Conservation (phyloP, 768 basidiomycete genomes). For the Antrodiella citrinella region DNA sequence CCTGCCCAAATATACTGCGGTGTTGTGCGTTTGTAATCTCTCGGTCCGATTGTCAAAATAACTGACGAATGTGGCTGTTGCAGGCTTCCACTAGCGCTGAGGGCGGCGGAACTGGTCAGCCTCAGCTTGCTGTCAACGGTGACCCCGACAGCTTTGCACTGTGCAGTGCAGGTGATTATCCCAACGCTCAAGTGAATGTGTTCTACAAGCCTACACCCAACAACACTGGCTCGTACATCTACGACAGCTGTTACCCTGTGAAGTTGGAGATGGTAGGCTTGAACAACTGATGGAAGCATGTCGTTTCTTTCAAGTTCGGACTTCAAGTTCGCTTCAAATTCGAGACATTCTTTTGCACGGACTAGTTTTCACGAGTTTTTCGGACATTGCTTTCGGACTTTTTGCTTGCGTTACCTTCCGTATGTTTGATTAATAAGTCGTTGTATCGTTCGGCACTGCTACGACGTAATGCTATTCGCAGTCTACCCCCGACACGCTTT, state of each 20-base stretch:
- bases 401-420: too few species aligned
- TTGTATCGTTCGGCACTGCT: too few species aligned
- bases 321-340: background rate
- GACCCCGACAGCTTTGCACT: slow-evolving; percentile 10
- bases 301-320: too few species aligned
- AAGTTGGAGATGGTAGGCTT: slow-evolving; percentile 13
- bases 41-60: background rate
- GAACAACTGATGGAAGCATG: background rate
- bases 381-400: too few species aligned
- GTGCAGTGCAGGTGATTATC: slow-evolving; percentile 2
- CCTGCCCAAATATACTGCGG: slow-evolving; percentile 31
- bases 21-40: slow-evolving; percentile 16
- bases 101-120: slow-evolving; percentile 15
- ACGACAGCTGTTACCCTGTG: slow-evolving; percentile 16
- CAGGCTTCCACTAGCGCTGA: slow-evolving; percentile 12
- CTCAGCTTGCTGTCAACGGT: slow-evolving; percentile 13
- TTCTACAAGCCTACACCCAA: slow-evolving; percentile 15
- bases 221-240: slow-evolving; percentile 12
- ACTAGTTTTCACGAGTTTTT: too few species aligned
- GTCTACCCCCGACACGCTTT: too few species aligned
- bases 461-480: too few species aligned
- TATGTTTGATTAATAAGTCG: too few species aligned
- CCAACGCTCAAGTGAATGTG: slow-evolving; percentile 14
- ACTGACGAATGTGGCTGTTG: background rate
- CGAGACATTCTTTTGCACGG: background rate